Evolutionary conservation across 441 rosid species (phyloP).

Genomic region (Eruca vesicaria): DNA sequence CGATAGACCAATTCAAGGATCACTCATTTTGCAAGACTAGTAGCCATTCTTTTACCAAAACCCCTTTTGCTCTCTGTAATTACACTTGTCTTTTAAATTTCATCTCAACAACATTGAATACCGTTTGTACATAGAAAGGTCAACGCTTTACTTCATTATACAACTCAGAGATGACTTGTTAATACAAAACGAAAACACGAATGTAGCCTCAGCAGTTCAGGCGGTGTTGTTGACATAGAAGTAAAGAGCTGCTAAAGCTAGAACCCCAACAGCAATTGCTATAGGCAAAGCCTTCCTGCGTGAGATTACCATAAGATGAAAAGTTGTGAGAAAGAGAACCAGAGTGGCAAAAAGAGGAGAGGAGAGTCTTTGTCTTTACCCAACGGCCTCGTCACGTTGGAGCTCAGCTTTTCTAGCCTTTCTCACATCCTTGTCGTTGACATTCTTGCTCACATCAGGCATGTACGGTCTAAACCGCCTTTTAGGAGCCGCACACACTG

Average conservation of each 20-base stretch:
- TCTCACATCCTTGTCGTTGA: slow-evolving; percentile 54
- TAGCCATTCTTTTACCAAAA: slow-evolving; percentile 24
- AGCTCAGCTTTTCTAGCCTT: slow-evolving; percentile 75
- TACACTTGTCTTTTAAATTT: not conserved
- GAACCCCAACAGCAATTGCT: slow-evolving; percentile 61
- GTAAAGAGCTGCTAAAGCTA: slow-evolving; percentile 71
- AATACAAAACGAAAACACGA: slow-evolving; percentile 2
- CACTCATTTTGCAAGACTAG: slow-evolving; percentile 76
- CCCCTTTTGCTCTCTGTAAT: not conserved
- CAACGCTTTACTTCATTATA: slow-evolving; percentile 6
- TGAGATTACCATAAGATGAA: not conserved
- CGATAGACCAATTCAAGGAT: slow-evolving; percentile 76
- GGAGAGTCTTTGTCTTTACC: slow-evolving; percentile 31
- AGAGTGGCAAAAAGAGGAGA: not conserved
- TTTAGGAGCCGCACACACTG: slow-evolving; percentile 97
- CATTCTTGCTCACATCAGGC: slow-evolving; percentile 60
- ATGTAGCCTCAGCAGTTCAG: slow-evolving; percentile 30
- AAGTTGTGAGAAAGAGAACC: not conserved
- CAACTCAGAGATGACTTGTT: slow-evolving; percentile 1
- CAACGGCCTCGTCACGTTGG: slow-evolving; percentile 72
- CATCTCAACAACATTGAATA: not conserved
- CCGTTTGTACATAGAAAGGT: slow-evolving; percentile 22
- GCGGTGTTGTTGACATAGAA: slow-evolving; percentile 61
- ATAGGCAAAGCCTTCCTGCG: slow-evolving; percentile 78
- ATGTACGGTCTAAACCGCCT: slow-evolving; percentile 71